Evolutionary conservation across 176 grass and related monocot genomes (phyloP), one percentile per base, ranked within the genome.

Genomic region (Otatea glauca): DNA sequence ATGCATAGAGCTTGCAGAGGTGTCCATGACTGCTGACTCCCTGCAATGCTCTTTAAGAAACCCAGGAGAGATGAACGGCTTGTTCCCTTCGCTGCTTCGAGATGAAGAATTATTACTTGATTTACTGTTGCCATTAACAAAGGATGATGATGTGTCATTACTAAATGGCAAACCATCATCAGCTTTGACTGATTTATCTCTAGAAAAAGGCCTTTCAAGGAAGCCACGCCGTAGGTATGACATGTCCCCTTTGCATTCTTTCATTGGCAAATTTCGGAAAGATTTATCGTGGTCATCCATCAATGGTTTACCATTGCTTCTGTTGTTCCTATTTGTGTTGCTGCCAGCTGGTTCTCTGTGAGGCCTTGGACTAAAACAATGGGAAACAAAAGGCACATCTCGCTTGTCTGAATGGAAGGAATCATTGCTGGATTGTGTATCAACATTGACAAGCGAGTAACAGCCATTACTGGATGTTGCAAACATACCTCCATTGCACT

Each of bases 331-430:
- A 78, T 70, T 72, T 38, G 44, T 72, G 50, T 70, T 81, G 53
- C 65, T 80, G 42, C 34, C 56, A 80, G 75, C 86, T 64, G 76
- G 87, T 78, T 86, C 54, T 54, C 25, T 77, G 65, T 91, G 79
- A 68, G 89, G 83, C 53, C 70, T 92, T 70, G 85, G 72, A 59
- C 53, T 59, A 34, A 92, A 85, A 70, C 81, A 87, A 83, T 38
- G 60, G 81, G 74, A 86, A 42, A 65, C 43, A 24, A 59, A 85
- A 68, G 86, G 17, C 68, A 50, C 34, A 85, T 77, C 75, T 66
- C 15, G 63, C 49, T 78, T 76, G 56, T 76, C 68, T 67, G 17
- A 59, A 74, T 67, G 58, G 39, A 74, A 74, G 49, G 74, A 74
- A 2, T 35, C 23, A 59, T 79, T 75, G 43, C 34, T 62, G 11